phyloP scores from a whole-genome alignment of 192 early-diverging fungal genomes.

The Lobosporangium transversale region DNA sequence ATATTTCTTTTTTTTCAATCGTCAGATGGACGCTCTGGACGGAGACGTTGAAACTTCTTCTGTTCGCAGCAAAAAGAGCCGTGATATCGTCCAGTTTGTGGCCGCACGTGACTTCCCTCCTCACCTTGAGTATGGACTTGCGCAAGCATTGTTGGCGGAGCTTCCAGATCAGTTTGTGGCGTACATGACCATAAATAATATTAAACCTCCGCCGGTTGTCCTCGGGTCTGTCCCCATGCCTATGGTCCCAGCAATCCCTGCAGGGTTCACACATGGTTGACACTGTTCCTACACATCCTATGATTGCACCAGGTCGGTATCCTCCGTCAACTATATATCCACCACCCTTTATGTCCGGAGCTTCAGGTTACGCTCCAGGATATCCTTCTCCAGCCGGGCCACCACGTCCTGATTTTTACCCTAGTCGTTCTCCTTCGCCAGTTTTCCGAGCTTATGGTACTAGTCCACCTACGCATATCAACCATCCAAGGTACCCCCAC shows the following conservation, averaged over 20 bases:
- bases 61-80: conserved; percentile 27
- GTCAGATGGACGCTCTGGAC: conserved; percentile 60
- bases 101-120: conserved; percentile 53
- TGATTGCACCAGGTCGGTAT: neutral
- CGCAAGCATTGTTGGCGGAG: conserved; percentile 60
- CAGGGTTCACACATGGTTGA: neutral
- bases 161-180: conserved; percentile 64
- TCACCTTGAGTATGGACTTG: conserved; percentile 36
- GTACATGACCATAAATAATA: conserved; percentile 54
- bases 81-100: conserved; percentile 70
- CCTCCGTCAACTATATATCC: neutral
- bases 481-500: neutral
- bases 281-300: neutral
- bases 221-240: neutral
- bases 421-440: neutral
- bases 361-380: neutral
- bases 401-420: neutral
- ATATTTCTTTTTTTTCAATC: too few species aligned
- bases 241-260: neutral
- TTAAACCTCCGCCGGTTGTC: conserved; percentile 34
- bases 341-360: neutral
- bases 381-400: neutral
- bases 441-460: too few species aligned
- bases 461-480: neutral
- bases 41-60: conserved; percentile 54